Evolutionary conservation across 176 grass and related monocot genomes (phyloP).

Genomic region (Lolium multiflorum): DNA sequence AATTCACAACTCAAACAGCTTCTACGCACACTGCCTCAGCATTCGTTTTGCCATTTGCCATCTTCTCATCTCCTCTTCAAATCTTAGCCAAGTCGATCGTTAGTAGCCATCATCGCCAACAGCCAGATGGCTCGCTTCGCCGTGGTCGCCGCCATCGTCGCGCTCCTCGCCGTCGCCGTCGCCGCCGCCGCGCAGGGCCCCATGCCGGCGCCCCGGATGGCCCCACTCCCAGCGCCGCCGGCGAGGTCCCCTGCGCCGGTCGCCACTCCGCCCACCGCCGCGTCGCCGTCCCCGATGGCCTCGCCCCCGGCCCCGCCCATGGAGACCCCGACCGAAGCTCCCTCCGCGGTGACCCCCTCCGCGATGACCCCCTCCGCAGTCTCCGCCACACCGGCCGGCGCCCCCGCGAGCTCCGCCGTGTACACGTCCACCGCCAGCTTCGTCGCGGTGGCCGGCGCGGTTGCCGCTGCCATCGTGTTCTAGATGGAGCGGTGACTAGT

Average conservation of each 20-base stretch:
- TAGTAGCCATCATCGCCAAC: neutral
- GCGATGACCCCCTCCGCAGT: constrained; percentile 3
- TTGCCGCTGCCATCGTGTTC: constrained; percentile 56
- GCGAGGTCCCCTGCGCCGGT: constrained; percentile 34
- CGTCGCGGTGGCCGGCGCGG: constrained; percentile 37
- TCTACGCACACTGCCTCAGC: neutral
- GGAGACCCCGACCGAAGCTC: neutral
- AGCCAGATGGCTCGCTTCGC: neutral
- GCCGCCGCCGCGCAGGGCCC: constrained; percentile 11
- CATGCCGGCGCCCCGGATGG: constrained; percentile 24
- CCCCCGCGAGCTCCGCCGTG: neutral
- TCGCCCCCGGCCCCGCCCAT: constrained; percentile 40
- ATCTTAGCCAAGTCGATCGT: neutral
- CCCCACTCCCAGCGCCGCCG: constrained; percentile 46
- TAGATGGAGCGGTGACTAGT: constrained; percentile 23
- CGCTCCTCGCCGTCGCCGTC: constrained; percentile 43
- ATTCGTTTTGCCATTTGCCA: neutral
- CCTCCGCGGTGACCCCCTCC: constrained; percentile 15
- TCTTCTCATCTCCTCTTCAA: neutral
- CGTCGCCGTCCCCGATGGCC: constrained; percentile 36
- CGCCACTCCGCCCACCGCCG: constrained; percentile 4
- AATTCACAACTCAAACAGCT: neutral
- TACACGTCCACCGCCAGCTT: constrained; percentile 44
- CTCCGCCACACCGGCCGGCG: neutral
- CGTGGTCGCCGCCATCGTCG: constrained; percentile 23